Percentiles rank a stretch among this genome's conserved stretches.
Conservation (phyloP, 1,139 yeast genomes). For the Kurtzmaniella natalensis region DNA sequence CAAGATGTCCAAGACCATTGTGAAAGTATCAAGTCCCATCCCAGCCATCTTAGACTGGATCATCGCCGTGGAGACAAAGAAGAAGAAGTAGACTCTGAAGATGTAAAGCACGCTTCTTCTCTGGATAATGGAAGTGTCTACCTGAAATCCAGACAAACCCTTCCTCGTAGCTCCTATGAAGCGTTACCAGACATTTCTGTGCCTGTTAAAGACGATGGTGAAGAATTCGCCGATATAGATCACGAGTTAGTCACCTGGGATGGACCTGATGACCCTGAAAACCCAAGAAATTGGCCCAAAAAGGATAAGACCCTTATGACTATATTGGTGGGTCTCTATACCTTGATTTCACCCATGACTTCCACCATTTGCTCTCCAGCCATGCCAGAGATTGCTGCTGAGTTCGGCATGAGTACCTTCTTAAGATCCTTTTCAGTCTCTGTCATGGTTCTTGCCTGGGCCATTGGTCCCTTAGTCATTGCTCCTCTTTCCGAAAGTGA, state of each 20-base stretch:
- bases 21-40: conserved; percentile 7
- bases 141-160: conserved; percentile 1
- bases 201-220: conserved; percentile 44
- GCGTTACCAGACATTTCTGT: conserved; percentile 32
- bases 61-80: conserved; percentile 9
- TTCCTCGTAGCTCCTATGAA: conserved; percentile 13
- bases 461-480: conserved; percentile 53
- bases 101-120: neutral
- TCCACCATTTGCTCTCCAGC: conserved; percentile 62
- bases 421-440: conserved; percentile 50
- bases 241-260: conserved; percentile 69
- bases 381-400: conserved; percentile 38
- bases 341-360: conserved; percentile 55
- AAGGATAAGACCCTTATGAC: conserved; percentile 40
- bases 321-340: conserved; percentile 46
- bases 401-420: conserved; percentile 33
- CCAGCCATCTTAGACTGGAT: conserved; percentile 2
- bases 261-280: conserved; percentile 52
- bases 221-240: conserved; percentile 47
- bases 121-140: conserved; percentile 4
- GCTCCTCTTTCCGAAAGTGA: conserved; percentile 61
- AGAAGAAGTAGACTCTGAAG: conserved; percentile 6
- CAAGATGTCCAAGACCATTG: conserved; percentile 11
- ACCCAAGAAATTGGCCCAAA: conserved; percentile 58
- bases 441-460: conserved; percentile 61